A percentile compares a stretch with the other conserved stretches of the same genome.
These are phyloP conservation scores for Lantana camara DNA, from an alignment of 257 asterid genomes.

Conservation along the genomic window DNA sequence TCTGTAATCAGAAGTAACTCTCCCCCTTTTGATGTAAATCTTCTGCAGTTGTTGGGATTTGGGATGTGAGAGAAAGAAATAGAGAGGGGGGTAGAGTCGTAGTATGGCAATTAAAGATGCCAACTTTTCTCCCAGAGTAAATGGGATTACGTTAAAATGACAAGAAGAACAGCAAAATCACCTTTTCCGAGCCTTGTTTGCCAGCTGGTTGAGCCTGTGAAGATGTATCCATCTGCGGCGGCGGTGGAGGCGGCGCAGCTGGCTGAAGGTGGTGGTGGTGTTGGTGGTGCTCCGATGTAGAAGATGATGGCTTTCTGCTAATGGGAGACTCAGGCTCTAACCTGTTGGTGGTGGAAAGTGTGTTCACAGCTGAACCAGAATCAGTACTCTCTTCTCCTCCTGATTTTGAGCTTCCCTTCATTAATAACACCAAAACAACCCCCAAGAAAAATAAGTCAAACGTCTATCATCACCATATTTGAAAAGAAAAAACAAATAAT, in stretches of 20 bases:
- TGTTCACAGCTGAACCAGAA: slow-evolving; percentile 66
- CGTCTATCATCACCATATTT: slow-evolving; percentile 29
- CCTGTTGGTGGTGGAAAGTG: slow-evolving; percentile 46
- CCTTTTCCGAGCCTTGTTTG: slow-evolving; percentile 66
- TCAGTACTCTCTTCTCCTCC: slow-evolving; percentile 83
- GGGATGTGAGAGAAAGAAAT: slow-evolving; percentile 19
- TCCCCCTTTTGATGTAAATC: slow-evolving; percentile 29
- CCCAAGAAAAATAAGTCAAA: slow-evolving; percentile 34
- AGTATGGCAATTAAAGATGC: slow-evolving; percentile 29
- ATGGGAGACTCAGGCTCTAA: slow-evolving; percentile 74
- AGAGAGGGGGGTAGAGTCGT: not conserved
- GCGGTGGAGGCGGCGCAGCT: slow-evolving; percentile 35
- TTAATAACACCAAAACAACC: slow-evolving; percentile 25
- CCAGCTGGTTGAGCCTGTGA: slow-evolving; percentile 42
- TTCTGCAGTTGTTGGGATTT: slow-evolving; percentile 45
- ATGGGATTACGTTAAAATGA: slow-evolving; percentile 31
- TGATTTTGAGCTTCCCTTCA: slow-evolving; percentile 77
- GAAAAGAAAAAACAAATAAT: not conserved
- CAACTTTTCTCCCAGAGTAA: slow-evolving; percentile 41
- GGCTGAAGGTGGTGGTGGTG: slow-evolving; percentile 43
- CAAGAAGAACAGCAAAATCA: not conserved
- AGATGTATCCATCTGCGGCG: slow-evolving; percentile 47
- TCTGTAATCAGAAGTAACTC: slow-evolving; percentile 32
- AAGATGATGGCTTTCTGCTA: slow-evolving; percentile 41
- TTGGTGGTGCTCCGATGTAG: slow-evolving; percentile 34